These are phyloP conservation scores for Candida orba DNA, from an alignment of 805 yeast genomes.

Conservation along the genomic window DNA sequence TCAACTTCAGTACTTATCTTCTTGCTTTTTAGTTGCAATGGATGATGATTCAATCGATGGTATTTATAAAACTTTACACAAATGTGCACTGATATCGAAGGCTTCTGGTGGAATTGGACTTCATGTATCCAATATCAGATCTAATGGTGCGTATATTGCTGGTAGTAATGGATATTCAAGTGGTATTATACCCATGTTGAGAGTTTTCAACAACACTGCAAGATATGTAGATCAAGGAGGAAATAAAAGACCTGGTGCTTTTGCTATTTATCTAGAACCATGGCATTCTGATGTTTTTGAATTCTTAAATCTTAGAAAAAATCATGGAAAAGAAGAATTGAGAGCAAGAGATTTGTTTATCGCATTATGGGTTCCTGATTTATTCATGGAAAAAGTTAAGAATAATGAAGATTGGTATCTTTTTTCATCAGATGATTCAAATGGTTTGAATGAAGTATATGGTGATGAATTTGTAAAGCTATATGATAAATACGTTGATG, in stretches of 20 bases:
- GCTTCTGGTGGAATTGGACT: conserved; percentile 95
- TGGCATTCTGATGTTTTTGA: conserved; percentile 95
- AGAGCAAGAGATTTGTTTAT: conserved; percentile 91
- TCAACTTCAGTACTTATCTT: conserved; percentile 75
- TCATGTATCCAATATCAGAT: conserved; percentile 80
- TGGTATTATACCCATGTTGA: conserved; percentile 90
- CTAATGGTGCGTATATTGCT: conserved; percentile 84
- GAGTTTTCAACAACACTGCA: conserved; percentile 94
- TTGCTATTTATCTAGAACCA: conserved; percentile 90
- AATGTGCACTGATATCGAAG: conserved; percentile 86
- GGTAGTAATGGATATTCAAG: conserved; percentile 91
- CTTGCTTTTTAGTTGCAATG: conserved; percentile 88
- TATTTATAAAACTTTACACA: conserved; percentile 81
- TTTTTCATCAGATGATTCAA: conserved; percentile 85
- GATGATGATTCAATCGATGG: conserved; percentile 95
- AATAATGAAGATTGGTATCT: conserved; percentile 75
- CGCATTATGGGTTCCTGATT: conserved; percentile 92
- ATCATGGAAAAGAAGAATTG: conserved; percentile 91
- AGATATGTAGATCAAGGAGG: conserved; percentile 98
- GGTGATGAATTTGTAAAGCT: conserved; percentile 78
- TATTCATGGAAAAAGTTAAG: conserved; percentile 89
- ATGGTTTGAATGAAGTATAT: conserved; percentile 75
- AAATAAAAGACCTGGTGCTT: conserved; percentile 96
- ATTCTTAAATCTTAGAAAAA: conserved; percentile 79
- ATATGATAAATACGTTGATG: conserved; percentile 65